These are phyloP conservation scores for Phytophthora litchii DNA, from an alignment of 352 stramenopile species.

Conservation along the genomic window DNA sequence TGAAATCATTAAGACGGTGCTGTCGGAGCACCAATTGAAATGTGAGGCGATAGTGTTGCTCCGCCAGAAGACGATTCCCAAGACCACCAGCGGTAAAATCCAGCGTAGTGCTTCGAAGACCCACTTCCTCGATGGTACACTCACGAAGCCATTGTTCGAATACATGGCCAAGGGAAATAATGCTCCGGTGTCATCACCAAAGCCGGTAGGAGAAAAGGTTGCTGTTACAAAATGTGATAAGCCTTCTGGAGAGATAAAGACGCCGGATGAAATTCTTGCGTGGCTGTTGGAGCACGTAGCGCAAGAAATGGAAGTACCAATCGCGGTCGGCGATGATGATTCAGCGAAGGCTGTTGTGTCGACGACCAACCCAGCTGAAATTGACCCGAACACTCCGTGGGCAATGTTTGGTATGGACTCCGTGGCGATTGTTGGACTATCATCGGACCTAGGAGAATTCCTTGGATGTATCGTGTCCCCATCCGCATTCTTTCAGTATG, in stretches of 20 bases:
- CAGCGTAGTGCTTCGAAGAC: slow-evolving; percentile 71
- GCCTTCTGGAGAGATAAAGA: slow-evolving; percentile 51
- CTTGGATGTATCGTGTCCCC: slow-evolving; percentile 72
- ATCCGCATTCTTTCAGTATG: slow-evolving; percentile 74
- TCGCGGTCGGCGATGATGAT: slow-evolving; percentile 12
- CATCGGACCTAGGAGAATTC: slow-evolving; percentile 68
- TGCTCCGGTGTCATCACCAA: slow-evolving; percentile 7
- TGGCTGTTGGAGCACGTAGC: slow-evolving; percentile 74
- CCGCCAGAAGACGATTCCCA: slow-evolving; percentile 71
- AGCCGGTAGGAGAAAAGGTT: slow-evolving; percentile 16
- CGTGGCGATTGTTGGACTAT: slow-evolving; percentile 69
- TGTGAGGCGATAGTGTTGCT: slow-evolving; percentile 80
- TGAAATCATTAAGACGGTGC: slow-evolving; percentile 68
- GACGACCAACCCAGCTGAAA: slow-evolving; percentile 27
- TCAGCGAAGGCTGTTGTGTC: slow-evolving; percentile 10
- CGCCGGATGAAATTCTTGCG: slow-evolving; percentile 67
- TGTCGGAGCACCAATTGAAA: slow-evolving; percentile 73
- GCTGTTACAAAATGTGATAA: slow-evolving; percentile 19
- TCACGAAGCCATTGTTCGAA: slow-evolving; percentile 58
- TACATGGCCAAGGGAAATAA: slow-evolving; percentile 50
- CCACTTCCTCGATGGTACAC: slow-evolving; percentile 52
- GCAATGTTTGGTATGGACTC: slow-evolving; percentile 71
- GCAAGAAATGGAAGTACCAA: slow-evolving; percentile 46
- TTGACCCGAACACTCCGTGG: slow-evolving; percentile 67
- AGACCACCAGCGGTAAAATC: slow-evolving; percentile 89